These are phyloP conservation scores for Trametes hirsuta DNA, from an alignment of 1,284 basidiomycete species.

Conservation along the genomic window DNA sequence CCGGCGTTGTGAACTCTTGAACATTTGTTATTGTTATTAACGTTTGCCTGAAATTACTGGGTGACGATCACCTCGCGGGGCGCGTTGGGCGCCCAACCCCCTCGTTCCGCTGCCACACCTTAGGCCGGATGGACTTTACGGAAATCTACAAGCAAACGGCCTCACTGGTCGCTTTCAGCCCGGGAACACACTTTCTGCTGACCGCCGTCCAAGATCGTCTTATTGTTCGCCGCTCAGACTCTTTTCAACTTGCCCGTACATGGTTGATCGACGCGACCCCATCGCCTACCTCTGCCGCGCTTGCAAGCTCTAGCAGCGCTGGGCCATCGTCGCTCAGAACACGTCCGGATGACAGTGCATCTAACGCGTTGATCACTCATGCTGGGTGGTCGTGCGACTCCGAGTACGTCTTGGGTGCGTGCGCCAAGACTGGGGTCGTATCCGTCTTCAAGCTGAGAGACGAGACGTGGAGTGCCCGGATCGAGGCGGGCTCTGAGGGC, in stretches of 20 bases:
- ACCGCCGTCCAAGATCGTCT: constrained; percentile 74
- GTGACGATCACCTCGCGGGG: not conserved
- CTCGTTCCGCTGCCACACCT: not conserved
- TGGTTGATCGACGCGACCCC: constrained; percentile 65
- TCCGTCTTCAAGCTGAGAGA: constrained; percentile 76
- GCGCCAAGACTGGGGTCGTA: constrained; percentile 63
- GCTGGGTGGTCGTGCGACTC: constrained; percentile 85
- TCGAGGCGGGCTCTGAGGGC: constrained; percentile 83
- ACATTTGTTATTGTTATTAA: too few species aligned
- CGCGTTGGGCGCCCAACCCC: not conserved
- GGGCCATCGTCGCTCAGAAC: constrained; percentile 15
- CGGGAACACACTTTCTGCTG: constrained; percentile 74
- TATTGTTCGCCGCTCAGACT: constrained; percentile 74
- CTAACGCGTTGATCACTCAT: constrained; percentile 60
- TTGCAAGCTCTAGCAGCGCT: constrained; percentile 30
- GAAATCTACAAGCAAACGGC: constrained; percentile 77
- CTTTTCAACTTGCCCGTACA: constrained; percentile 73
- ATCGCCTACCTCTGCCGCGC: constrained; percentile 39
- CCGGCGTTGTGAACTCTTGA: constrained; percentile 35
- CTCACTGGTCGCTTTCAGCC: constrained; percentile 69
- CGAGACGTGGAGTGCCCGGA: constrained; percentile 71
- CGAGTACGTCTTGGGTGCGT: constrained; percentile 78
- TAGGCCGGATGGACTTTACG: constrained; percentile 61
- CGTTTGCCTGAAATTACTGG: too few species aligned
- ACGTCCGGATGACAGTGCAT: not conserved